Conservation (phyloP, 139 green algal genomes). For the Chlorella sp. region DNA sequence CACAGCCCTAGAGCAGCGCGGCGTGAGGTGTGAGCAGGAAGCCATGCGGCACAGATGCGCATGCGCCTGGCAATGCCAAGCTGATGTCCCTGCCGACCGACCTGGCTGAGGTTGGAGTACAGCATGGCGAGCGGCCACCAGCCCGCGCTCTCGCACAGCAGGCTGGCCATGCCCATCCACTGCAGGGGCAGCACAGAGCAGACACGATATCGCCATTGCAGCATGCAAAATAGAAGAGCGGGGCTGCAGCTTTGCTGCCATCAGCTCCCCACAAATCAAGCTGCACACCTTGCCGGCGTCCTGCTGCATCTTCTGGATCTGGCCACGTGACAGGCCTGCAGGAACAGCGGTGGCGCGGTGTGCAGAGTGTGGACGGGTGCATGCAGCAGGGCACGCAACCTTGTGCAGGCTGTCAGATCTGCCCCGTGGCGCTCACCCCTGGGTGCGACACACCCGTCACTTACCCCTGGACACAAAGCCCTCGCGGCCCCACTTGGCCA, state of each 20-base stretch:
- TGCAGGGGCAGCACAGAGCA: too few relatives aligned
- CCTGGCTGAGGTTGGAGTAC: conserved; percentile 27
- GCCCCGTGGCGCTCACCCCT: background rate
- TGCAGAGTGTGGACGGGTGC: background rate
- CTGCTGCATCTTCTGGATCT: conserved; percentile 70
- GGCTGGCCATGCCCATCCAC: conserved; percentile 65
- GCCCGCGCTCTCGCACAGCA: conserved; percentile 50
- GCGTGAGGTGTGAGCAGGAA: too few relatives aligned
- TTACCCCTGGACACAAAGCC: conserved; percentile 37
- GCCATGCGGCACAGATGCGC: too few relatives aligned
- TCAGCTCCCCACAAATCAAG: too few relatives aligned
- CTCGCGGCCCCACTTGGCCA: conserved; percentile 42
- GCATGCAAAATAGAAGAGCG: too few relatives aligned
- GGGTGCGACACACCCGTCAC: too few relatives aligned
- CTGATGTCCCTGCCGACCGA: background rate
- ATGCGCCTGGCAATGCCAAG: too few relatives aligned
- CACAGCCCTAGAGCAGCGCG: too few relatives aligned
- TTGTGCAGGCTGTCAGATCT: too few relatives aligned
- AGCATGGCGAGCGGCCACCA: conserved; percentile 70
- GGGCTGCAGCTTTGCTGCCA: too few relatives aligned
- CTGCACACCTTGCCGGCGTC: conserved; percentile 53
- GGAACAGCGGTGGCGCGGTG: background rate
- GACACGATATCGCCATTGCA: too few relatives aligned
- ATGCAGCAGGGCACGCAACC: background rate
- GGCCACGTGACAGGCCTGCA: conserved; percentile 55